Evolutionary conservation across 768 basidiomycete genomes (phyloP).

Genomic region (Auricularia sp.): DNA sequence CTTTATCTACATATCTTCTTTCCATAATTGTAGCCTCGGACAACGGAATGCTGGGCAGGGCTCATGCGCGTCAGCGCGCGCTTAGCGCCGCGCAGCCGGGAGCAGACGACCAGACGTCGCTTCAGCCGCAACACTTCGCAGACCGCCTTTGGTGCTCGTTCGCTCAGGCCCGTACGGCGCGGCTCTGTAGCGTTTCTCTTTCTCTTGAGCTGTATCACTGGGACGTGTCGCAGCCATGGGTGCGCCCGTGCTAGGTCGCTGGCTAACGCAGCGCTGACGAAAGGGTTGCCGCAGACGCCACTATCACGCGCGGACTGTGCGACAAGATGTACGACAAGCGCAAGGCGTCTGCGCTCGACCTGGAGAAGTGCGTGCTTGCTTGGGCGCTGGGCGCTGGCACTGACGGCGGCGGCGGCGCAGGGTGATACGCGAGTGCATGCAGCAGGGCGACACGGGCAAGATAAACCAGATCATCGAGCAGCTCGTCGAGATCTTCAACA

Average conservation of each 20-base stretch:
- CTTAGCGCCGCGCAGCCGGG: no score
- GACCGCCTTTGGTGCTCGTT: no score
- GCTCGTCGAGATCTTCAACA: conserved; percentile 87
- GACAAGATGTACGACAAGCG: conserved; percentile 97
- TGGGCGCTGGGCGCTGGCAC: background rate
- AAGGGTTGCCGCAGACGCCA: conserved; percentile 38
- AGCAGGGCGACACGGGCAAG: conserved; percentile 67
- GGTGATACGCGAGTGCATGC: conserved; percentile 71
- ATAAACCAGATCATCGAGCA: conserved; percentile 88
- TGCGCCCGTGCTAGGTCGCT: background rate
- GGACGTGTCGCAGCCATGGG: background rate
- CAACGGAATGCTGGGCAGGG: background rate
- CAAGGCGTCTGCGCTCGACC: conserved; percentile 87
- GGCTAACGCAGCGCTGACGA: background rate
- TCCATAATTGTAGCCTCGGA: background rate
- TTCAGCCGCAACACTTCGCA: no score
- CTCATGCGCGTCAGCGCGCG: no score
- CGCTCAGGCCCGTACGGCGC: no score
- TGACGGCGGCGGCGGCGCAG: conserved; percentile 12
- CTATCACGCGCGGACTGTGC: conserved; percentile 68
- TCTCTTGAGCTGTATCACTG: no score
- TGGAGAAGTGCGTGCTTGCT: conserved; percentile 66
- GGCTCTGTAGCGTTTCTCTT: no score
- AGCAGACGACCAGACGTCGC: no score
- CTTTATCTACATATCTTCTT: background rate